These are phyloP conservation scores for Pichiaceae sp. DNA, from an alignment of 1,139 yeast genomes.

Conservation along the genomic window DNA sequence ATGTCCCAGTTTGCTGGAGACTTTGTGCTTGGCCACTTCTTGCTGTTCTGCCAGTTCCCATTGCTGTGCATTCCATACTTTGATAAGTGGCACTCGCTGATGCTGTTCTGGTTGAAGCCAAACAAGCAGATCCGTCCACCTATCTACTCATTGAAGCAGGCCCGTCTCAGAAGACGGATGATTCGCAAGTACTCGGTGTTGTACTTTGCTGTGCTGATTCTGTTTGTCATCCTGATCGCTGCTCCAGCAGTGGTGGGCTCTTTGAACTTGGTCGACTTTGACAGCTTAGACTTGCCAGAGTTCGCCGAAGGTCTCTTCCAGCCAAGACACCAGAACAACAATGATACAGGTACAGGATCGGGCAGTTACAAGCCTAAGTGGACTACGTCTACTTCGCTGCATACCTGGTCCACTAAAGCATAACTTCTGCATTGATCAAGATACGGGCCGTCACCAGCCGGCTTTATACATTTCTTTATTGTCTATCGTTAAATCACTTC, in stretches of 20 bases:
- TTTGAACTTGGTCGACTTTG: conserved; percentile 25
- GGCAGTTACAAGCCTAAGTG: conserved; percentile 45
- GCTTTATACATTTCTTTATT: not conserved
- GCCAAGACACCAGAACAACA: conserved; percentile 73
- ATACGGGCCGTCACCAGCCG: not conserved
- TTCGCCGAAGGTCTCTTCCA: conserved; percentile 73
- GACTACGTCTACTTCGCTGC: conserved; percentile 44
- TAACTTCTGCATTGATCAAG: conserved; percentile 19
- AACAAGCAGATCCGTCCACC: conserved; percentile 98
- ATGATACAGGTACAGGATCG: conserved; percentile 67
- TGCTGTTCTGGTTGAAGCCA: conserved; percentile 98
- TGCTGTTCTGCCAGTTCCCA: conserved; percentile 87
- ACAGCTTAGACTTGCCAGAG: conserved; percentile 31
- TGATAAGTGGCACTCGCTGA: conserved; percentile 97
- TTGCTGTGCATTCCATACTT: conserved; percentile 74
- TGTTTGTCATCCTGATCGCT: conserved; percentile 71
- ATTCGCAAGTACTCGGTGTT: conserved; percentile 87
- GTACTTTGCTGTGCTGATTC: conserved; percentile 60
- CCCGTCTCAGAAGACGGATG: conserved; percentile 97
- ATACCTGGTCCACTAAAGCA: conserved; percentile 59
- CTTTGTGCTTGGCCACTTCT: conserved; percentile 82
- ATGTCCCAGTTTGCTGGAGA: conserved; percentile 96
- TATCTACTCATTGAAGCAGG: conserved; percentile 93
- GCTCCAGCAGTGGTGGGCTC: conserved; percentile 80
- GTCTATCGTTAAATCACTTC: not conserved